Evolutionary conservation across 345 rosid species (phyloP).

Genomic region (Murraya koenigii): DNA sequence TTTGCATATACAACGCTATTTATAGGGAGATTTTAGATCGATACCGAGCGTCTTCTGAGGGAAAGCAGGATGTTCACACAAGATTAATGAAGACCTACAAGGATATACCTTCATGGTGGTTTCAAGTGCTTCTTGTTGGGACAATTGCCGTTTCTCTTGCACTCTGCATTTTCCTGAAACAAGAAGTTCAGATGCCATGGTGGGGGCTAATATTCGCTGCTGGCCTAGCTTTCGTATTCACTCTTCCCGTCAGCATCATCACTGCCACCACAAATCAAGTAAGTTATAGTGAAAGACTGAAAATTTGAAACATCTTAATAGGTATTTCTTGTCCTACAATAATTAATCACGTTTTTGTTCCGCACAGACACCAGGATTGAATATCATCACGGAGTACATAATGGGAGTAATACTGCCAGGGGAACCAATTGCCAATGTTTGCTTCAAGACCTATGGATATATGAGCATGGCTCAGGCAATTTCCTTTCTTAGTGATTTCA

Average conservation of each 20-base stretch:
- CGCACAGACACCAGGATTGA: constrained; percentile 36
- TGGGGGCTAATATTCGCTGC: constrained; percentile 48
- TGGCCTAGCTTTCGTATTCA: constrained; percentile 40
- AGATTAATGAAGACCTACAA: constrained; percentile 36
- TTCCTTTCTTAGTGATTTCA: constrained; percentile 36
- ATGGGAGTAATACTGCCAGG: constrained; percentile 34
- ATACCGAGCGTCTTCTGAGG: constrained; percentile 28
- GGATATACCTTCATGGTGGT: constrained; percentile 52
- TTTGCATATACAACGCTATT: not conserved
- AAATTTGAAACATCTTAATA: not conserved
- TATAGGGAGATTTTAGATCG: constrained; percentile 39
- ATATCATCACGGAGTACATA: constrained; percentile 36
- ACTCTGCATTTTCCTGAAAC: constrained; percentile 31
- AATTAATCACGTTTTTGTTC: not conserved
- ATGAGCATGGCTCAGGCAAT: constrained; percentile 42
- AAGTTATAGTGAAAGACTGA: not conserved
- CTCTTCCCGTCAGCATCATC: constrained; percentile 47
- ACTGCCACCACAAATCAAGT: constrained; percentile 54
- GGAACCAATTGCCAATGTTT: constrained; percentile 36
- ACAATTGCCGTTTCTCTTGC: constrained; percentile 25
- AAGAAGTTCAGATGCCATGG: constrained; percentile 52
- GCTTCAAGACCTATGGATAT: constrained; percentile 40
- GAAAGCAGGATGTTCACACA: constrained; percentile 39
- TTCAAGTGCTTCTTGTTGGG: constrained; percentile 29
- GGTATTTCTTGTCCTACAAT: not conserved